phyloP scores from a whole-genome alignment of 192 early-diverging fungal genomes.

The Linnemannia schmuckeri region DNA sequence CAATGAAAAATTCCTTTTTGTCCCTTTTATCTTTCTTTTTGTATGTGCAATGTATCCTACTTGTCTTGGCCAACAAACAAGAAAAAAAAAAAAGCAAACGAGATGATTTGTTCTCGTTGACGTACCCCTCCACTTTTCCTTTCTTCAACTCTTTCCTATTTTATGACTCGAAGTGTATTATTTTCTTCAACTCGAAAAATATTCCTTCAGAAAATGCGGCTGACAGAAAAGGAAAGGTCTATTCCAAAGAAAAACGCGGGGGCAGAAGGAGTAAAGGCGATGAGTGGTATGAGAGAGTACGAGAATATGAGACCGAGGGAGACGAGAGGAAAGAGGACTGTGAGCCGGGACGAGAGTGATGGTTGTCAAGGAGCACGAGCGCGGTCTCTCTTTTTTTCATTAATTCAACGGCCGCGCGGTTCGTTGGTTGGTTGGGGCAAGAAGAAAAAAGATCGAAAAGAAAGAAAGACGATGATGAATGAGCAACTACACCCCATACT shows the following conservation, averaged over 20 bases:
- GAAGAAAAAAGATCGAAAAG: not conserved
- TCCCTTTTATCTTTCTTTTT: not conserved
- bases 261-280: not conserved
- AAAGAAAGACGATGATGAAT: not conserved
- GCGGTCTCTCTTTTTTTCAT: not conserved
- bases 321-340: not conserved
- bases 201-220: not conserved
- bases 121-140: not conserved
- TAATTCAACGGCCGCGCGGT: conserved; percentile 1
- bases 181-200: not conserved
- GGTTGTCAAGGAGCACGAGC: not conserved
- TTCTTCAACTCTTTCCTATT: not conserved
- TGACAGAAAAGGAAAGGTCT: conserved; percentile 1
- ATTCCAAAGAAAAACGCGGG: not conserved
- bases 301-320: too few species aligned
- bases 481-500: not conserved
- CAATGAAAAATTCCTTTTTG: not conserved
- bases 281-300: not conserved
- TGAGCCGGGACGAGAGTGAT: not conserved
- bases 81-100: not conserved
- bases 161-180: not conserved
- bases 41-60: not conserved
- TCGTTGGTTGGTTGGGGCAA: not conserved
- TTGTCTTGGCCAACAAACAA: not conserved
- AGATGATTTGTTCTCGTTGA: not conserved